Evolutionary conservation across 495 filamentous ascomycete species (phyloP), one percentile per base, ranked within the genome.

Genomic region (Penicillium cosmopolitanum): DNA sequence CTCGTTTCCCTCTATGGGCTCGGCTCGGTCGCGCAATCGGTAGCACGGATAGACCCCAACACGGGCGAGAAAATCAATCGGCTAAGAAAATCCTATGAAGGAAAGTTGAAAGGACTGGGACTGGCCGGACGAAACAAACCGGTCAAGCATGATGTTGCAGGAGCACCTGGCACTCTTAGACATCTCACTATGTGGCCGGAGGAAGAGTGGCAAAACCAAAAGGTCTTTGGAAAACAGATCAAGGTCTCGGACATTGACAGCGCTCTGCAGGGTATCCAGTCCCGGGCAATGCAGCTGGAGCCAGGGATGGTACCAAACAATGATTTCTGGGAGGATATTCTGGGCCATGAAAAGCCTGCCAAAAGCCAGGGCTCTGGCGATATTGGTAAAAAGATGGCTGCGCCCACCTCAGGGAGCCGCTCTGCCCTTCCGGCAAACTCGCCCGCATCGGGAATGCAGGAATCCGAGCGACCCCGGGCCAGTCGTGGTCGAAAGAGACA

Each of bases 61-160:
- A 88, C 84, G 6, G 87, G 86, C 42, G 85, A 86, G 61, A 91
- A 91, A 72, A 88, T 87, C 65, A 90, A 90, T 65, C 85, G 86
- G 62, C 76, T 92, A 34, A 76, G 89, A 55, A 91, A 91, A 68
- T 89, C 87, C 15, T 92, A 91, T 69, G 87, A 91, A 65, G 84
- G 85, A 50, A 85, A 89, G 63, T 75, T 90, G 63, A 87, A 87
- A 64, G 75, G 74, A 8, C 63, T 89, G 19, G 80, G 79, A 21
- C 71, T 92, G 21, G 78, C 87, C 23, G 89, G 89, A 21, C 83
- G 82, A 53, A 86, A 87, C 58, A 86, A 86, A 56, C 73, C 84
- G 1, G 73, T 82, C 35, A 84, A 85, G 61, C 69, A 81, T 48
- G 79, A 82, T 16, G 28, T 31, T 9, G 64, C 71, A 23, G 74